Base-by-base conservation (phyloP, 306 rosid species). In the Dryas octopetala region DNA sequence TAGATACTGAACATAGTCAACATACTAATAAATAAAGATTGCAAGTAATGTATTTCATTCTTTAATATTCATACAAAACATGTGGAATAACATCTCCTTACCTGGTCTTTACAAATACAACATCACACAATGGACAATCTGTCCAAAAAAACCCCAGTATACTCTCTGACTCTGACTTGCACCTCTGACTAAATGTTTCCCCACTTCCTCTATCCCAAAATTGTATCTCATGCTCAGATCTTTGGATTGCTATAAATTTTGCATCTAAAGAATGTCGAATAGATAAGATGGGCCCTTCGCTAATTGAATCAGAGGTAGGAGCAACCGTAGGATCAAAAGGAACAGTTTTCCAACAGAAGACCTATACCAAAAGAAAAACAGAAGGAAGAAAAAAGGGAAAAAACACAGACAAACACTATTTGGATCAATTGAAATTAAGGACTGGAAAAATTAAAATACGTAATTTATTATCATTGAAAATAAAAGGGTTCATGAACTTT, bases 81-180 rank as follows among this genome's bases (percentile, higher is more conserved):
- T n/a, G 66, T 50, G 17, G 38, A 52, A 68, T 19, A 62, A 63
- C 48, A 54, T 78, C 74, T 47, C 49, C 41, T 71, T 87, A 92
- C 99, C 91, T 92, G 77, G 97, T 89, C 87, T 92, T 95, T 71
- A 95, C 92, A 81, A 95, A 62, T 76, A 95, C 96, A 69, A 95
- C 80, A 85, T 92, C 88, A 80, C 96, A 90, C 73, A 80, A 78
- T 53, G 92, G 92, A 74, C 96, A 86, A 76, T 92, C 99, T 11
- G 99, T 92, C 99, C 99, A 95, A 82, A 95, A 95, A 74, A 92
- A 92, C 16, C 99, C 99, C 83, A 95, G 86, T 67, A 95, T 83
- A 78, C 90, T 89, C 88, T 90, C 99, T 11, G 96, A 85, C 81
- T 95, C 99, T 70, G 83, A 74, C 78, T 74, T 83, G 89, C 97